phyloP scores from a whole-genome alignment of 495 filamentous ascomycete species.

The Pyrenopolyporus hunteri region DNA sequence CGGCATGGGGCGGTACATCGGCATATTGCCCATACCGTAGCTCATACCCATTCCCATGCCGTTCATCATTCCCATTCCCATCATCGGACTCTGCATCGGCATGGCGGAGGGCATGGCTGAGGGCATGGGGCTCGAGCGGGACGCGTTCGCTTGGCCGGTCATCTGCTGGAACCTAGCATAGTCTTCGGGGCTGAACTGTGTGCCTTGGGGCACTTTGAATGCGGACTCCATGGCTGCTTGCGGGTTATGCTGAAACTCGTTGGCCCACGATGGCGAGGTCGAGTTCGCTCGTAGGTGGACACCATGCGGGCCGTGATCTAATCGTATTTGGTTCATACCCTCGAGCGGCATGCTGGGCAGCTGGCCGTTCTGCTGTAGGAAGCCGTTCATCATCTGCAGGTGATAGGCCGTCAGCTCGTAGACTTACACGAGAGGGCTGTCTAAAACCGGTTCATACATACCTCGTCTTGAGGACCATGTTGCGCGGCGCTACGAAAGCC shows the following conservation, averaged over 20 bases:
- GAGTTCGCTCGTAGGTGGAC: conserved; percentile 59
- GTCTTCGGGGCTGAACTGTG: conserved; percentile 80
- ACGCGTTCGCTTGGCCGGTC: conserved; percentile 55
- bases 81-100: conserved; percentile 43
- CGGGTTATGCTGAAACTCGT: conserved; percentile 60
- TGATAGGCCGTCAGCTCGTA: conserved; percentile 16
- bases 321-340: conserved; percentile 46
- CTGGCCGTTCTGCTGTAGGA: conserved; percentile 72
- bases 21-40: conserved; percentile 42
- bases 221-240: conserved; percentile 83
- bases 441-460: conserved; percentile 27
- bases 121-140: conserved; percentile 54
- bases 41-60: conserved; percentile 39
- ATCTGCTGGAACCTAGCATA: conserved; percentile 85
- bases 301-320: conserved; percentile 53
- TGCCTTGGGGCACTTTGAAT: conserved; percentile 64
- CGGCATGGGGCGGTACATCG: conserved; percentile 63
- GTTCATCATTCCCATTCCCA: conserved; percentile 47
- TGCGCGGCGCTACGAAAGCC: conserved; percentile 52
- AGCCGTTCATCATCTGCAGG: conserved; percentile 89
- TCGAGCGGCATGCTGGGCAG: conserved; percentile 54
- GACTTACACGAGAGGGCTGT: background rate
- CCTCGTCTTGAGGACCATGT: conserved; percentile 54
- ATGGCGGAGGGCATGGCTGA: conserved; percentile 43
- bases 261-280: conserved; percentile 64